Evolutionary conservation across 805 yeast species (phyloP), one percentile per base, ranked within the genome.

Genomic region (Saccharomycopsis lassenensis): DNA sequence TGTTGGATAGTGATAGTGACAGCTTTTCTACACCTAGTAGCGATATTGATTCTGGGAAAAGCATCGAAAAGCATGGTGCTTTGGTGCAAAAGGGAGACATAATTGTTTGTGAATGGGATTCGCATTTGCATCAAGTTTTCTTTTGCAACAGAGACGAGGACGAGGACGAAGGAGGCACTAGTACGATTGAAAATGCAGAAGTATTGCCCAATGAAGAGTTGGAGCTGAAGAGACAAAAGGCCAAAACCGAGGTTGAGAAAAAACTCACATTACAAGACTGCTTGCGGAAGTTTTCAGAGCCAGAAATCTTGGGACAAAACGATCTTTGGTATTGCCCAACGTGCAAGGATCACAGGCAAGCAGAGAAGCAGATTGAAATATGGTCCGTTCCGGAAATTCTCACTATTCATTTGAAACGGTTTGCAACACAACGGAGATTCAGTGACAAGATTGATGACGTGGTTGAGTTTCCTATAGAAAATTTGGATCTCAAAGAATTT

Each of bases 331-430:
- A 77, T 49, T 89, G 98, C 55, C 93, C 95, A 1, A 59, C 63
- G 8, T 89, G 98, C 61, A 74, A 81, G 49, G 91, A 82, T 35
- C 94, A 85, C 50, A 71, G 86, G 41, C 85, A 82, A 47, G 97
- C 97, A 1, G 75, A 93, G 1, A 89, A 91, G 51, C 79, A 83
- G 29, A 79, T 91, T 36, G 93, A 86, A 55, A 60, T 89, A 14
- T 91, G 97, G 97, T 70, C 76, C n/a, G 75, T 83, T 0, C 97
- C 97, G 1, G 96, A 91, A 52, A 74, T 91, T 20, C 63, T 91
- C 44, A 76, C 93, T 1, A 79, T 89, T 35, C 97, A 91, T 55
- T 64, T 89, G 52, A 91, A 89, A 54, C 64, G 98, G 46, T 89
- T 89, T 58, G 86, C 85, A 48, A 82, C 77, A 48, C 82, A 83